A percentile compares a stretch with the other conserved stretches of the same genome.
Evolutionary conservation across 2,329 filamentous ascomycete genomes (phyloP).

Genomic region (Dothideomycetes sp.): DNA sequence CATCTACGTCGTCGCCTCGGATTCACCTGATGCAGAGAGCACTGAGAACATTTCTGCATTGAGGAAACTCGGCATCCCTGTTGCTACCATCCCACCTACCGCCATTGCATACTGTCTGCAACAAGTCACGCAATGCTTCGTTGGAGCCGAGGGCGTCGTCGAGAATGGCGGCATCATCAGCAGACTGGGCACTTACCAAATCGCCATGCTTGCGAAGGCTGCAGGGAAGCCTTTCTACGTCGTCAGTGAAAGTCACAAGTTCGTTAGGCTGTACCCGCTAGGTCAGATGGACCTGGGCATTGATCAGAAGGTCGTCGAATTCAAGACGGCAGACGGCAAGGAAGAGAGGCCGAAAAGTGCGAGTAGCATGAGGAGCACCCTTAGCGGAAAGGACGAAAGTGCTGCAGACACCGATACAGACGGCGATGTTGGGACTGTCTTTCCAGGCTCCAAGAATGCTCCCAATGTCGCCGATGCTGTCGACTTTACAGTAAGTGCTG

Average conservation of each 20-base stretch:
- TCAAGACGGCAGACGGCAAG: conserved; percentile 42
- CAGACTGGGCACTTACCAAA: conserved; percentile 74
- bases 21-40: conserved; percentile 44
- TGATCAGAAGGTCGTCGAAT: conserved; percentile 66
- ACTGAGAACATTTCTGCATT: conserved; percentile 60
- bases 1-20: conserved; percentile 49
- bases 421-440: conserved; percentile 4
- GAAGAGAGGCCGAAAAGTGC: conserved; percentile 8
- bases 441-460: conserved; percentile 10
- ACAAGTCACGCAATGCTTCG: conserved; percentile 58
- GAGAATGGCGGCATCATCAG: conserved; percentile 91
- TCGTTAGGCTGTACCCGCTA: conserved; percentile 75
- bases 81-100: conserved; percentile 67
- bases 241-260: conserved; percentile 92
- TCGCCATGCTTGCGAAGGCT: conserved; percentile 67
- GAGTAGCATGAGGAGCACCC: conserved; percentile 7
- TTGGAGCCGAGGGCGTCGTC: conserved; percentile 72
- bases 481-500: conserved; percentile 53
- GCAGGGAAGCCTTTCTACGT: conserved; percentile 75
- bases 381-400: conserved; percentile 13
- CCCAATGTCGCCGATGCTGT: conserved; percentile 39
- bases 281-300: conserved; percentile 74
- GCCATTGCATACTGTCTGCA: conserved; percentile 71
- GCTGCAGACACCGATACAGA: conserved; percentile 20
- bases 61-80: conserved; percentile 63